Evolutionary conservation across 345 rosid genomes (phyloP).

Genomic region (Garcia nutans): DNA sequence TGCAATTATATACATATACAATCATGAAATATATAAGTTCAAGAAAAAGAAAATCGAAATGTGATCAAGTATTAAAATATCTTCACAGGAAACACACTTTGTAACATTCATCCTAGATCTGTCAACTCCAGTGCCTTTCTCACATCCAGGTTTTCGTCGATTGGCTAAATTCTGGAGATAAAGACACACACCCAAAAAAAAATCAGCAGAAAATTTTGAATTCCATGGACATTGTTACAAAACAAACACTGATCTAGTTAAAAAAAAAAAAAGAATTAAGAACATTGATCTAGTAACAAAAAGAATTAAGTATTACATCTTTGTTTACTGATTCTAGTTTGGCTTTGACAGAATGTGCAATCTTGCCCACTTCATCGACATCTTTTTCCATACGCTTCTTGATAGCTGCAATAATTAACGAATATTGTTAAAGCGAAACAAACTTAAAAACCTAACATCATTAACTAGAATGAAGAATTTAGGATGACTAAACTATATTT

Average conservation of each 20-base stretch:
- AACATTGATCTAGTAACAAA: neutral
- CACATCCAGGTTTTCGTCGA: constrained; percentile 84
- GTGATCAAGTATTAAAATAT: neutral
- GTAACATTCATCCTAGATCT: constrained; percentile 86
- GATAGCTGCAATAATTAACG: constrained; percentile 48
- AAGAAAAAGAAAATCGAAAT: neutral
- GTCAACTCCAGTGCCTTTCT: constrained; percentile 82
- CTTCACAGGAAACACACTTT: constrained; percentile 42
- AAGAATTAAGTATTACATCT: constrained; percentile 49
- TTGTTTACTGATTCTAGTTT: constrained; percentile 70
- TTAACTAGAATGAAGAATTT: neutral
- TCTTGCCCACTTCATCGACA: constrained; percentile 90
- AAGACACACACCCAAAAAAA: constrained; percentile 8
- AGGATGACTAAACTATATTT: neutral
- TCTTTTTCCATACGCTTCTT: constrained; percentile 91
- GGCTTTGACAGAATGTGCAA: constrained; percentile 69
- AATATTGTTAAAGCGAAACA: neutral
- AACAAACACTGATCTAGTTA: neutral
- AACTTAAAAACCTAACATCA: neutral
- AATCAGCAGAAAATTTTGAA: constrained; percentile 15
- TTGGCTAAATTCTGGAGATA: constrained; percentile 68
- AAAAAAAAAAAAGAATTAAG: neutral
- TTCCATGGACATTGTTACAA: neutral
- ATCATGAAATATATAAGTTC: constrained; percentile 5
- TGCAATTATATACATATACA: neutral